A percentile compares a stretch with the other conserved stretches of the same genome.
Evolutionary conservation across 2,329 filamentous ascomycete genomes (phyloP).

Genomic region (Ophiostoma ips): DNA sequence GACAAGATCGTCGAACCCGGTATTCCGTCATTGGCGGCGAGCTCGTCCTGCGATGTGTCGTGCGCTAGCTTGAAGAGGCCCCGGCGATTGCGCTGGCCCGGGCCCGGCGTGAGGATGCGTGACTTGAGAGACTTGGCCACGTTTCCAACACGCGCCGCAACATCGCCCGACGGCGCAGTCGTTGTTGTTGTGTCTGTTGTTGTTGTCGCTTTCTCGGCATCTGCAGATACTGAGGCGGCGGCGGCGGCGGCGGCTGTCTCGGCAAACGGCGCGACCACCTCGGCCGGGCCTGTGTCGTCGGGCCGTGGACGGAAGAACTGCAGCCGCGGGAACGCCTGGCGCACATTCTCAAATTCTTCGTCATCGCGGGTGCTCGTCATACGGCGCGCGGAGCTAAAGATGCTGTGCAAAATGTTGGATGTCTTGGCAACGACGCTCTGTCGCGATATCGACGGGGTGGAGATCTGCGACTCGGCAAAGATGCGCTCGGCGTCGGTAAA

Average conservation of each 20-base stretch:
- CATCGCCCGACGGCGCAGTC: background rate
- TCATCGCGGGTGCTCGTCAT: slow-evolving; percentile 1
- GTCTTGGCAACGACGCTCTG: slow-evolving; percentile 7
- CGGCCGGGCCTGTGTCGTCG: slow-evolving; percentile 4
- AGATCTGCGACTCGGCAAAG: slow-evolving; percentile 22
- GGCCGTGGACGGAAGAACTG: slow-evolving; percentile 10
- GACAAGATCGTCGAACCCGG: slow-evolving; percentile 1
- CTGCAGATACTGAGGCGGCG: background rate
- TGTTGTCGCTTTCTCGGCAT: background rate
- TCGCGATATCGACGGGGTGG: slow-evolving; percentile 13
- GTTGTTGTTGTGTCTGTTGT: background rate
- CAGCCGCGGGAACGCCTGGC: slow-evolving; percentile 11
- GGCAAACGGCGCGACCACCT: background rate
- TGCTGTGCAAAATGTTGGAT: slow-evolving; percentile 10
- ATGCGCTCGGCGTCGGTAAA: slow-evolving; percentile 24
- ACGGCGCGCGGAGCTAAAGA: slow-evolving; percentile 12
- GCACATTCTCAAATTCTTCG: slow-evolving; percentile 7
- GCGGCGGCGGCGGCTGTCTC: background rate
- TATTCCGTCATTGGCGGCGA: slow-evolving; percentile 4
- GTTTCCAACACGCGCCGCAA: background rate
- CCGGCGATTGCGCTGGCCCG: background rate
- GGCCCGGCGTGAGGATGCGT: slow-evolving; percentile 8
- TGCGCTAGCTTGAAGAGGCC: background rate
- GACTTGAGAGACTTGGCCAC: background rate
- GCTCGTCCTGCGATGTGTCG: slow-evolving; percentile 7